Evolutionary conservation across 257 asterid genomes (phyloP), one percentile per base, ranked within the genome.

Genomic region (Scutellaria barbata): DNA sequence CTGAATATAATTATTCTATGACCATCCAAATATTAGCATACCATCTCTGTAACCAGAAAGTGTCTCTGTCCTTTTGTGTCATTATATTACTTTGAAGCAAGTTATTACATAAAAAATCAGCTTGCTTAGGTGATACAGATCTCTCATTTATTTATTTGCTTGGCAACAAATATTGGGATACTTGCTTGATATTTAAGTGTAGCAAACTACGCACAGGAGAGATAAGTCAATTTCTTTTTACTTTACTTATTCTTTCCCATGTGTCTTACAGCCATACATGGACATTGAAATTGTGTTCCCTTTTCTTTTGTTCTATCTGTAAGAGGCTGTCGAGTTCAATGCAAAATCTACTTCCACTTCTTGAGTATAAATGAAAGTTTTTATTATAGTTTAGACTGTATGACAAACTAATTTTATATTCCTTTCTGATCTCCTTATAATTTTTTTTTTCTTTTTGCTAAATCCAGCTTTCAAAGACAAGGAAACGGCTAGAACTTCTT

Each of bases 401-500:
- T 48, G 61, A 20, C 8, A 9, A 72, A 63, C 41, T 63, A 25
- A 30, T 33, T 63, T 63, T 55, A 7, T 57, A 7, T 57, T 64
- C 50, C 18, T 54, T 53, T 62, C 13, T 63, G 16, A 11, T 76
- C 63, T 9, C 67, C 66, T 69, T 66, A 50, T 55, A 50, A 75
- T 14, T 58, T 63, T 56, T 54, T 10, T 68, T 18, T 7, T 53
- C 10, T 54, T 22, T 12, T 68, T 14, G 41, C 57, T 41, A 45
- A 62, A 66, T 79, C 53, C 95, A 94, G 99, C 97, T 94, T 73
- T 18, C 82, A 75, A 94, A 84, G 93, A 82, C 97, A 59, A 78
- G 90, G 41, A 94, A 73, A 81, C 86, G 92, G 72, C 86, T 94
- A 56, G 99, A 94, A 85, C 89, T 84, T 74, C 97, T 94, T 60